A percentile compares a stretch with the other conserved stretches of the same genome.
phyloP scores from a whole-genome alignment of 441 rosid species.

The Pelargonium fulgidum region DNA sequence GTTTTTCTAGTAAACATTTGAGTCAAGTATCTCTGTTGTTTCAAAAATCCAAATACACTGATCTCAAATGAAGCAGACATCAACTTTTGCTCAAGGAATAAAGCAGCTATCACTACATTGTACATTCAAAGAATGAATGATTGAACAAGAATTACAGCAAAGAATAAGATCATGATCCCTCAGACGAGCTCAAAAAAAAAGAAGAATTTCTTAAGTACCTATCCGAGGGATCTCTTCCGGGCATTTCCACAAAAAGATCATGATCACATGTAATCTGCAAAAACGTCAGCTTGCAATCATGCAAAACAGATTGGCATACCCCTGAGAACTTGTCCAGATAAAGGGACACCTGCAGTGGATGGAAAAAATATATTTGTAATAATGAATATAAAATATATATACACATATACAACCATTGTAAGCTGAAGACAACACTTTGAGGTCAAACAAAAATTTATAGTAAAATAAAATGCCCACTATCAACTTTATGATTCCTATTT shows the following conservation, averaged over 20 bases:
- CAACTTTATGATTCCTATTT: not conserved
- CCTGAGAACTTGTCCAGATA: constrained; percentile 99
- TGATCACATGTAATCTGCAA: constrained; percentile 95
- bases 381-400: not conserved
- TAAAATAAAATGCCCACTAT: constrained; percentile 1
- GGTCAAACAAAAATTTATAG: not conserved
- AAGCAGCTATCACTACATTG: not conserved
- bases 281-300: constrained; percentile 96
- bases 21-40: too few species aligned
- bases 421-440: not conserved
- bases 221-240: constrained; percentile 99
- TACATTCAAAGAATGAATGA: not conserved
- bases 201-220: constrained; percentile 44
- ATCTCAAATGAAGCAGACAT: not conserved
- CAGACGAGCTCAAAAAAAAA: not conserved
- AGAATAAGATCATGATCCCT: too few species aligned
- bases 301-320: constrained; percentile 89
- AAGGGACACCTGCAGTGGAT: constrained; percentile 71
- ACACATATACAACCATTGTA: not conserved
- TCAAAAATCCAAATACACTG: too few species aligned
- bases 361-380: not conserved
- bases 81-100: not conserved
- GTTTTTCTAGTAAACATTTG: too few species aligned
- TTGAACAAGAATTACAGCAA: too few species aligned
- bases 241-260: constrained; percentile 99